A percentile compares a stretch with the other conserved stretches of the same genome.
These are phyloP conservation scores for Haplosporangium sp. DNA, from an alignment of 371 early-diverging fungal species.

Conservation along the genomic window DNA sequence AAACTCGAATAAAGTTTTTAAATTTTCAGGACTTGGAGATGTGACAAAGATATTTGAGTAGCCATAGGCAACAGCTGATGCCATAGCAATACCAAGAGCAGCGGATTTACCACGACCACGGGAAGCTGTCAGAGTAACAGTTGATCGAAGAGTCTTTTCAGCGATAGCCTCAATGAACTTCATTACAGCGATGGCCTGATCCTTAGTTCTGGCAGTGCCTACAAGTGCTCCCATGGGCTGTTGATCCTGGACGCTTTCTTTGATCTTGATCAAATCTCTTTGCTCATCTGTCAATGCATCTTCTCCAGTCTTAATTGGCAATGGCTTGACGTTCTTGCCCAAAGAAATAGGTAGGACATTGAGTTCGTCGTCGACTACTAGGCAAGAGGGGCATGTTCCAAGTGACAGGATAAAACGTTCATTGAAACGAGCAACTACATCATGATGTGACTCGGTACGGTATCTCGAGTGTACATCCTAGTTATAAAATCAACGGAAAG, in stretches of 20 bases:
- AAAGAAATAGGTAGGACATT: conserved; percentile 95
- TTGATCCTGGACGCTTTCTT: conserved; percentile 87
- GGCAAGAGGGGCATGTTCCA: conserved; percentile 89
- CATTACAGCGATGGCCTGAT: conserved; percentile 96
- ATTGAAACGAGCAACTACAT: conserved; percentile 97
- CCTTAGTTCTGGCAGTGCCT: conserved; percentile 83
- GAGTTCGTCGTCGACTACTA: conserved; percentile 97
- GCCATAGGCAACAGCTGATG: conserved; percentile 97
- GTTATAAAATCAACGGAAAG: background rate
- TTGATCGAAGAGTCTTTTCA: conserved; percentile 92
- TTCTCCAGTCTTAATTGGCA: conserved; percentile 69
- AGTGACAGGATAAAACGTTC: conserved; percentile 97
- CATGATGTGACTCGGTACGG: conserved; percentile 93
- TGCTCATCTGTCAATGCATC: conserved; percentile 71
- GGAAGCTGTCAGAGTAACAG: conserved; percentile 95
- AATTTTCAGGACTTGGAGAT: conserved; percentile 98
- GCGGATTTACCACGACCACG: conserved; percentile 99
- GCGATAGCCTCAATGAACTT: conserved; percentile 96
- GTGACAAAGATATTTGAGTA: conserved; percentile 99
- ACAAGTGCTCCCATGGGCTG: conserved; percentile 91
- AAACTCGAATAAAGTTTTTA: conserved; percentile 98
- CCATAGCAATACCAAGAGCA: conserved; percentile 96
- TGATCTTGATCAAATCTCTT: conserved; percentile 83
- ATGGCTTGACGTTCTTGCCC: conserved; percentile 91
- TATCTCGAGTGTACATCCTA: conserved; percentile 95